Evolutionary conservation across 805 yeast genomes (phyloP).

Genomic region (Zygoascus flipseniorum): DNA sequence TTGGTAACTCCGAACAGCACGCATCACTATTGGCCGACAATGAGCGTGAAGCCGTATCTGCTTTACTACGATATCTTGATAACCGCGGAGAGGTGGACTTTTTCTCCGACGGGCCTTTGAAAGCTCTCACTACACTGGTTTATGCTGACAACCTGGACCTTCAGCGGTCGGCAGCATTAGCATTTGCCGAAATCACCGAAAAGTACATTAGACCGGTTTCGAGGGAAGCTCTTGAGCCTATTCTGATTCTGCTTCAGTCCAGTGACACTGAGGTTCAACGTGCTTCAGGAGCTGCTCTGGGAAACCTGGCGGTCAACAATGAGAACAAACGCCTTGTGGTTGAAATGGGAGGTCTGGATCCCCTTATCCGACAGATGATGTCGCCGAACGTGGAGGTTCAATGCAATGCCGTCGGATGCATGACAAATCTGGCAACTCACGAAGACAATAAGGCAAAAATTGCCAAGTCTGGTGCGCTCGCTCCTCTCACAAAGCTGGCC

Average conservation of each 20-base stretch:
- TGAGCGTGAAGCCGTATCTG: slow-evolving; percentile 93
- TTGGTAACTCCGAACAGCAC: slow-evolving; percentile 17
- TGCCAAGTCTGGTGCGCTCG: slow-evolving; percentile 92
- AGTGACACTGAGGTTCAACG: slow-evolving; percentile 92
- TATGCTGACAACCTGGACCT: slow-evolving; percentile 91
- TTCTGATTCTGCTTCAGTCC: slow-evolving; percentile 74
- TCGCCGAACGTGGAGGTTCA: slow-evolving; percentile 95
- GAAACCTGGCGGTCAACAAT: slow-evolving; percentile 95
- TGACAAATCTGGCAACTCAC: slow-evolving; percentile 94
- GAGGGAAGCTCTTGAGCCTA: slow-evolving; percentile 89
- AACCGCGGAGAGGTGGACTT: slow-evolving; percentile 71
- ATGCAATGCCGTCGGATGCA: slow-evolving; percentile 98
- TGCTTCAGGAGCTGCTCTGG: slow-evolving; percentile 97
- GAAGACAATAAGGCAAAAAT: slow-evolving; percentile 94
- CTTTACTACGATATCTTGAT: slow-evolving; percentile 79
- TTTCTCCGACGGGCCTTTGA: slow-evolving; percentile 69
- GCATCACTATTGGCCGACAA: slow-evolving; percentile 88
- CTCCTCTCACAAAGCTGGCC: slow-evolving; percentile 90
- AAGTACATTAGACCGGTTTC: slow-evolving; percentile 84
- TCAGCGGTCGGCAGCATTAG: slow-evolving; percentile 94
- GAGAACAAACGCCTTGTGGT: slow-evolving; percentile 90
- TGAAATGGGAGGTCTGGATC: slow-evolving; percentile 97
- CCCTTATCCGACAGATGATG: slow-evolving; percentile 95
- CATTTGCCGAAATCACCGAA: slow-evolving; percentile 97
- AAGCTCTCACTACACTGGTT: slow-evolving; percentile 86